A percentile compares a stretch with the other conserved stretches of the same genome.
phyloP scores from a whole-genome alignment of 2,329 filamentous ascomycete genomes.

The Ophiocordyceps camponoti-saundersi region DNA sequence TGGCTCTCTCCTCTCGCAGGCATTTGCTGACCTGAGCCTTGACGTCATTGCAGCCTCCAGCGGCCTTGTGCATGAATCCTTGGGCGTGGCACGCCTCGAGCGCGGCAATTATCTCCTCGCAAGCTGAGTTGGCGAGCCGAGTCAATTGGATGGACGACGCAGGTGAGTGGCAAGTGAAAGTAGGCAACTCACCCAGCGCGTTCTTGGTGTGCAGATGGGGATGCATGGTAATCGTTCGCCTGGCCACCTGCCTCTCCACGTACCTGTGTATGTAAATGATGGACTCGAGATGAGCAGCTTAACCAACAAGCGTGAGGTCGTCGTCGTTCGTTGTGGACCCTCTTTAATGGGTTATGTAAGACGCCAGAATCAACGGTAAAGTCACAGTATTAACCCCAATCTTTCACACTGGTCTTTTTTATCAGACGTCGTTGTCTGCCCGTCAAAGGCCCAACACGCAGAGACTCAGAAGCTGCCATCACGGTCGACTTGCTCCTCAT shows the following conservation, averaged over 20 bases:
- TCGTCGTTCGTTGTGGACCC: background rate
- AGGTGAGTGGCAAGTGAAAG: background rate
- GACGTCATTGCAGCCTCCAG: slow-evolving; percentile 76
- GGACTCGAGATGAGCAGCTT: background rate
- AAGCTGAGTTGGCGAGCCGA: slow-evolving; percentile 42
- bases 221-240: slow-evolving; percentile 51
- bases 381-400: background rate
- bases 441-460: background rate
- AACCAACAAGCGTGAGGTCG: background rate
- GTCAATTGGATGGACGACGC: background rate
- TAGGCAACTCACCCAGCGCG: slow-evolving; percentile 49
- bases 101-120: slow-evolving; percentile 82
- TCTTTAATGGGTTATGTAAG: background rate
- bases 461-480: background rate
- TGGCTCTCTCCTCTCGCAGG: slow-evolving; percentile 61
- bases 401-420: background rate
- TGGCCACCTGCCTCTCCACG: background rate
- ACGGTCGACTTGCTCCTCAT: background rate
- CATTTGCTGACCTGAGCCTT: slow-evolving; percentile 78
- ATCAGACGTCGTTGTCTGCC: background rate
- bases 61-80: slow-evolving; percentile 82
- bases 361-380: background rate
- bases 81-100: slow-evolving; percentile 90
- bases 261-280: too few species aligned
- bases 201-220: slow-evolving; percentile 90